Percentiles rank a stretch among this genome's conserved stretches.
These are phyloP conservation scores for Sporisorium exsertum DNA, from an alignment of 1,284 basidiomycete genomes.

Conservation along the genomic window DNA sequence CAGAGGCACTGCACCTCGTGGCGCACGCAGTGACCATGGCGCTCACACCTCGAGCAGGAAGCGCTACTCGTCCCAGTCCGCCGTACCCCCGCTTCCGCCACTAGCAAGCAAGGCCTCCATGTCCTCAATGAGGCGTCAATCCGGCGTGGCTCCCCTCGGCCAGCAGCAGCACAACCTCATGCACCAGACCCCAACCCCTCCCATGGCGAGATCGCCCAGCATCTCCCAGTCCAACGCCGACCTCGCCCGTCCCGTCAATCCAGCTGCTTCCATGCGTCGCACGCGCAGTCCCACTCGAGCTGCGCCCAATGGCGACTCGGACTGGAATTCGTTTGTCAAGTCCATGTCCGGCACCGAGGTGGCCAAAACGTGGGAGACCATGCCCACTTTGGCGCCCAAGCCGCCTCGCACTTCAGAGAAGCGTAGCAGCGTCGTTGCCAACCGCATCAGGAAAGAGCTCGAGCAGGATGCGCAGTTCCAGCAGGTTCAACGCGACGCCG, in stretches of 20 bases:
- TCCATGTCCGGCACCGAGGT: conserved; percentile 59
- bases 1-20: conserved; percentile 14
- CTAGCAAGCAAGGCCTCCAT: conserved; percentile 37
- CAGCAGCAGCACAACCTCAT: conserved; percentile 47
- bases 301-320: conserved; percentile 33
- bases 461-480: conserved; percentile 60
- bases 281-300: conserved; percentile 13
- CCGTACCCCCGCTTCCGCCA: conserved; percentile 40
- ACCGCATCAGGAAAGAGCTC: conserved; percentile 56
- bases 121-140: conserved; percentile 16
- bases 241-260: conserved; percentile 39
- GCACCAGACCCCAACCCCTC: conserved; percentile 30
- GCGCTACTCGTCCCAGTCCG: conserved; percentile 21
- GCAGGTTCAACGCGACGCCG: conserved; percentile 50
- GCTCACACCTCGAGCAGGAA: conserved; percentile 25
- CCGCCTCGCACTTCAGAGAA: conserved; percentile 22
- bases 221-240: conserved; percentile 10
- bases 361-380: conserved; percentile 55
- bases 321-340: conserved; percentile 61
- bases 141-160: conserved; percentile 55
- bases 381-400: conserved; percentile 40
- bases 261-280: conserved; percentile 40
- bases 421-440: conserved; percentile 52
- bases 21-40: conserved; percentile 53
- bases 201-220: conserved; percentile 16